Evolutionary conservation across 1,139 yeast genomes (phyloP), one percentile per base, ranked within the genome.

Genomic region (Kodamaea alishanica): DNA sequence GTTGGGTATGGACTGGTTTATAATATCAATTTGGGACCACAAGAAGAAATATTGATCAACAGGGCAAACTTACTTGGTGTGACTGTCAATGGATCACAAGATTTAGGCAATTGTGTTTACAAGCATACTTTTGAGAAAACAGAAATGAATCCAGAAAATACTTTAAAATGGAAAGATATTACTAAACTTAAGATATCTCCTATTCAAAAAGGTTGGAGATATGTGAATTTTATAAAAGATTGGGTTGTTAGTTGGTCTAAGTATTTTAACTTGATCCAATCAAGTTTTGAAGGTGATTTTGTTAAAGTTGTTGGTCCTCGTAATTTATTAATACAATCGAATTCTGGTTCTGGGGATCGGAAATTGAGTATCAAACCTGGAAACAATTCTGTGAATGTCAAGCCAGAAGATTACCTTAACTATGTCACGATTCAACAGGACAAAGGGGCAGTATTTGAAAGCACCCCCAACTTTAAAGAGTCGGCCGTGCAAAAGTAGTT

Each of bases 1-100:
- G 72, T 69, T 10, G 85, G 84, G 1, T 61, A 63, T 25, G 85
- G 86, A 0, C 65, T 75, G n/a, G 58, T 80, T 15, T 77, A 77
- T 54, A 70, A 68, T 41, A 58, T 79, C 26, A 64, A 62, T 27
- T 56, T 81, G 23, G 62, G 53, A 4, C 68, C 60, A 10, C 67
- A 59, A 10, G 85, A 81, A 48, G 75, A 74, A 37, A 56, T 79
- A 12, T 55, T 77, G 34, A 64, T 80, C 23, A 74, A 69, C 47
- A 67, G 64, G 40, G 54, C 64, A 8, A 70, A 75, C 45, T 53
- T 81, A 33, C 57, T 81, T 38, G 85, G 76, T 1, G 49, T 77
- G 2, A 74, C 77, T 8, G 71, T 78, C 6, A 70, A 66, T 47
- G 83, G 82, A 6, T 70, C 72, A 2, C 62, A 68, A 46, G 76